These are phyloP conservation scores for Syncephalastrum sp. DNA, from an alignment of 371 early-diverging fungal genomes.

Conservation along the genomic window DNA sequence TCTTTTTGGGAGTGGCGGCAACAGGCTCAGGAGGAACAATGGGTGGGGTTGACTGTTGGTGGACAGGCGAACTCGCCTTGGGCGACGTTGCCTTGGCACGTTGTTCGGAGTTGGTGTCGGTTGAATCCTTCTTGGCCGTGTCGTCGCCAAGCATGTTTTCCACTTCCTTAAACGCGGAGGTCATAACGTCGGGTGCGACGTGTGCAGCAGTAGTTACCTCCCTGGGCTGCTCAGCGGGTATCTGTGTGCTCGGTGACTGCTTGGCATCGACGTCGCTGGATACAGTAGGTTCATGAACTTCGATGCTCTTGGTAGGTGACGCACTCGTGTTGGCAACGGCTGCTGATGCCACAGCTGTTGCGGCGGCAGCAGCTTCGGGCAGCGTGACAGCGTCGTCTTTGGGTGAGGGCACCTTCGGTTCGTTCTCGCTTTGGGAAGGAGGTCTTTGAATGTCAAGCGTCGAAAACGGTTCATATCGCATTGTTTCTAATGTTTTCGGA, in stretches of 20 bases:
- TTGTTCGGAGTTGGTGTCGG: slow-evolving; percentile 4
- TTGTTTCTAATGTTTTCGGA: slow-evolving; percentile 6
- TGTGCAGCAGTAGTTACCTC: too few relatives aligned
- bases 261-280: background rate
- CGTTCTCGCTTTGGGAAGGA: too few relatives aligned
- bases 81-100: background rate
- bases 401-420: background rate
- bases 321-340: too few relatives aligned
- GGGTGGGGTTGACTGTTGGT: slow-evolving; percentile 1
- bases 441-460: slow-evolving; percentile 6
- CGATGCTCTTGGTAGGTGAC: too few relatives aligned
- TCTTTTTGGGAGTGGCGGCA: background rate
- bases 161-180: slow-evolving; percentile 16
- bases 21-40: background rate
- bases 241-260: slow-evolving; percentile 1
- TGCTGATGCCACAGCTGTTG: too few relatives aligned
- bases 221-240: background rate
- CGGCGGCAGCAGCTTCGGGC: too few relatives aligned
- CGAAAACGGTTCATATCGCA: slow-evolving; percentile 14
- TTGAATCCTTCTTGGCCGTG: background rate
- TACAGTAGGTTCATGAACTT: background rate
- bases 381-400: too few relatives aligned
- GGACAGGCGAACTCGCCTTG: background rate
- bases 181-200: background rate
- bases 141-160: slow-evolving; percentile 12